A percentile compares a stretch with the other conserved stretches of the same genome.
Conservation (phyloP, 257 asterid species). For the Solanum peruvianum region DNA sequence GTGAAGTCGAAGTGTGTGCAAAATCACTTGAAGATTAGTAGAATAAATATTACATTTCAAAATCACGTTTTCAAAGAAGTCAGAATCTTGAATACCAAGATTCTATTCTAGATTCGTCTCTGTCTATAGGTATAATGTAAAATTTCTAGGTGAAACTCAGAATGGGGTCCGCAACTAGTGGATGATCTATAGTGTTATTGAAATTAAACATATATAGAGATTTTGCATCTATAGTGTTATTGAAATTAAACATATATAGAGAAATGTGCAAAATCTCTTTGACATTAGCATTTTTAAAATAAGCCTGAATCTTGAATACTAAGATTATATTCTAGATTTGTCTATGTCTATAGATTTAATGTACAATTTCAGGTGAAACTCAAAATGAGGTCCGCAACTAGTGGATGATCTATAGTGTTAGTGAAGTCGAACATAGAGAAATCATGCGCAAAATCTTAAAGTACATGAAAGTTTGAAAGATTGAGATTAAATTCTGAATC, state of each 20-base stretch:
- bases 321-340: not conserved
- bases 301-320: not conserved
- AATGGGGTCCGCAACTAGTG: not conserved
- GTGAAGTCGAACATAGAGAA: not conserved
- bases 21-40: not conserved
- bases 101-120: not conserved
- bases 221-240: not conserved
- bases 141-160: not conserved
- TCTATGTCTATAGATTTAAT: not conserved
- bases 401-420: not conserved
- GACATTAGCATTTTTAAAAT: not conserved
- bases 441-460: not conserved
- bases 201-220: not conserved
- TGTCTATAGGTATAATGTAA: not conserved
- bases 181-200: not conserved
- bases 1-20: not conserved
- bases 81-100: not conserved
- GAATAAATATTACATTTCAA: not conserved
- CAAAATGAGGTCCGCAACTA: not conserved
- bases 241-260: not conserved
- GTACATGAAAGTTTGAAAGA: not conserved
- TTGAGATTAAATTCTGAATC: not conserved
- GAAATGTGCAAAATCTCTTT: not conserved
- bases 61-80: not conserved
- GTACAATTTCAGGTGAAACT: not conserved